These are phyloP conservation scores for Termitomyces sp. DNA, from an alignment of 768 basidiomycete genomes.

Conservation along the genomic window DNA sequence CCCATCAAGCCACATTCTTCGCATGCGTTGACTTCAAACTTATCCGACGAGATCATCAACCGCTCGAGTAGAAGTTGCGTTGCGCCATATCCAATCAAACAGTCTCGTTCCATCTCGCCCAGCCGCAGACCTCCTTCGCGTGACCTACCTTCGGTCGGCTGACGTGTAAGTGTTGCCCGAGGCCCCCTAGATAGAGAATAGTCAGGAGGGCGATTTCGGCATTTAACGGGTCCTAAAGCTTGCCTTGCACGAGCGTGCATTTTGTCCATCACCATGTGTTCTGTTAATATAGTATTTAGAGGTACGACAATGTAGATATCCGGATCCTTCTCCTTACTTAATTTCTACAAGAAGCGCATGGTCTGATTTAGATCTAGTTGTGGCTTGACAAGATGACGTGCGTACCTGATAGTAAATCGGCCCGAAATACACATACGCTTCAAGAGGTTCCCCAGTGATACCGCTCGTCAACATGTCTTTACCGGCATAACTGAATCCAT, in stretches of 20 bases:
- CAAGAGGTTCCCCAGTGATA: slow-evolving; percentile 93
- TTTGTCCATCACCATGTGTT: slow-evolving; percentile 99
- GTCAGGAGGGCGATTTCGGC: slow-evolving; percentile 6
- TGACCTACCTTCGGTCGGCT: slow-evolving; percentile 97
- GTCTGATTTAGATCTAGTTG: slow-evolving; percentile 4
- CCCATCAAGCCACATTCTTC: slow-evolving; percentile 93
- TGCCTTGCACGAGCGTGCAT: slow-evolving; percentile 98
- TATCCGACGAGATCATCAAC: slow-evolving; percentile 98
- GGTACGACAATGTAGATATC: slow-evolving; percentile 6
- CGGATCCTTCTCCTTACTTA: slow-evolving; percentile 55
- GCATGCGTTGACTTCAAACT: slow-evolving; percentile 96
- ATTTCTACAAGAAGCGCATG: slow-evolving; percentile 55
- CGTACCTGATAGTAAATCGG: slow-evolving; percentile 95
- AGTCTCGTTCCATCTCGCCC: slow-evolving; percentile 99
- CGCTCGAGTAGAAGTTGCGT: slow-evolving; percentile 94
- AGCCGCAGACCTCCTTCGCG: slow-evolving; percentile 95
- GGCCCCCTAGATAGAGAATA: slow-evolving; percentile 59
- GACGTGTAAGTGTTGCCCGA: slow-evolving; percentile 91
- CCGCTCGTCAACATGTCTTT: slow-evolving; percentile 99
- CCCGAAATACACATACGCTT: slow-evolving; percentile 98
- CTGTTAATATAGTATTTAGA: slow-evolving; percentile 26
- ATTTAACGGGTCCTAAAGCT: slow-evolving; percentile 8
- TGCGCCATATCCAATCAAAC: slow-evolving; percentile 97
- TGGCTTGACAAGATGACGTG: neutral
- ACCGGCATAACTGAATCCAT: slow-evolving; percentile 96